Evolutionary conservation across 208 protist species (phyloP).

Genomic region (Wallacemonas sp.): DNA sequence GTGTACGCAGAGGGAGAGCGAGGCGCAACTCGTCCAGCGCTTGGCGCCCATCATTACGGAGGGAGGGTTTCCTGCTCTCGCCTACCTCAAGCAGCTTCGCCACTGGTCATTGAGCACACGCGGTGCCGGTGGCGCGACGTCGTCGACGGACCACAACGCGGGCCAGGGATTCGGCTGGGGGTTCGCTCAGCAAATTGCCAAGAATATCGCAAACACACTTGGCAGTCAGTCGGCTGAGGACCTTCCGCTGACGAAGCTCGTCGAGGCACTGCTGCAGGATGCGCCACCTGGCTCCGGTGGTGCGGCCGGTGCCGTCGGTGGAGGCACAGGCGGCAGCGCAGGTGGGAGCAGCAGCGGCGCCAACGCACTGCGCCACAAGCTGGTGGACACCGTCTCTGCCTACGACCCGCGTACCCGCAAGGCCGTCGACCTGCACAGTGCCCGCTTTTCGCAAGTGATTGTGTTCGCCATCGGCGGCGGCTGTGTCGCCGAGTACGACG

Average conservation of each 20-base stretch:
- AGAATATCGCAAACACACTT: slow-evolving; percentile 77
- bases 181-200: slow-evolving; percentile 83
- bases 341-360: slow-evolving; percentile 4
- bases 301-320: slow-evolving; percentile 10
- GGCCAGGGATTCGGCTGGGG: slow-evolving; percentile 75
- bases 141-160: background rate
- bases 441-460: slow-evolving; percentile 83
- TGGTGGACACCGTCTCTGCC: slow-evolving; percentile 62
- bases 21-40: slow-evolving; percentile 32
- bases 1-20: slow-evolving; percentile 46
- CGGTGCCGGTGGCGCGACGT: background rate
- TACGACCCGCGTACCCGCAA: slow-evolving; percentile 76
- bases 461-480: slow-evolving; percentile 87
- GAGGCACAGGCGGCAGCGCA: slow-evolving; percentile 5
- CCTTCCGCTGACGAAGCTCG: slow-evolving; percentile 84
- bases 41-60: slow-evolving; percentile 14
- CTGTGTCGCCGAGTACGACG: slow-evolving; percentile 85
- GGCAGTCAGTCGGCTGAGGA: slow-evolving; percentile 54
- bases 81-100: slow-evolving; percentile 79
- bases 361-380: slow-evolving; percentile 16
- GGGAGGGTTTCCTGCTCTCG: slow-evolving; percentile 57
- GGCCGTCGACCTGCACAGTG: slow-evolving; percentile 48
- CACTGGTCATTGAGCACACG: slow-evolving; percentile 54
- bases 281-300: slow-evolving; percentile 16
- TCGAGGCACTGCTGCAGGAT: slow-evolving; percentile 84